These are phyloP conservation scores for Talaromyces nanjingensis DNA, from an alignment of 495 filamentous ascomycete species.

Conservation along the genomic window DNA sequence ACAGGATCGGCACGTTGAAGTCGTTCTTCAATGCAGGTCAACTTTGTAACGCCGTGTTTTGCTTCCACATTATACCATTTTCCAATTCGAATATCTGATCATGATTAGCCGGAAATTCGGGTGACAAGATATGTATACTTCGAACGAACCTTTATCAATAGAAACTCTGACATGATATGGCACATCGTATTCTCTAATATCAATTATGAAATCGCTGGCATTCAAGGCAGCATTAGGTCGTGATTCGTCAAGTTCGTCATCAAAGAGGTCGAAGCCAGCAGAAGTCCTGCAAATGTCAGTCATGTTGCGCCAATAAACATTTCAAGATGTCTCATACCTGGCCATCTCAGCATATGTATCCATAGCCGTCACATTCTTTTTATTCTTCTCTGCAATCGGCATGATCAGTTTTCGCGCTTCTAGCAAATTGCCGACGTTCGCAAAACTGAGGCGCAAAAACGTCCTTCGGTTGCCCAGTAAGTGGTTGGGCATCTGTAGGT, in stretches of 20 bases:
- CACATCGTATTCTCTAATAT: constrained; percentile 98
- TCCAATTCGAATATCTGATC: constrained; percentile 81
- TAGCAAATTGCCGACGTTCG: constrained; percentile 79
- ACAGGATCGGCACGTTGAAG: constrained; percentile 86
- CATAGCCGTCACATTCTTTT: constrained; percentile 88
- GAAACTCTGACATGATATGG: constrained; percentile 98
- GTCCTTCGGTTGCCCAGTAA: constrained; percentile 82
- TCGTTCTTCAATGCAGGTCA: constrained; percentile 83
- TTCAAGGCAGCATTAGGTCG: constrained; percentile 75
- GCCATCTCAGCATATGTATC: constrained; percentile 97
- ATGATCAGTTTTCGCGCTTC: constrained; percentile 73
- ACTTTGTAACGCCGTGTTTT: constrained; percentile 77
- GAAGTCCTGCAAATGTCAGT: constrained; percentile 52
- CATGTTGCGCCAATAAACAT: constrained; percentile 8
- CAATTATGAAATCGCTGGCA: constrained; percentile 95
- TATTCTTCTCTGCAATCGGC: constrained; percentile 94
- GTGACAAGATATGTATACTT: neutral
- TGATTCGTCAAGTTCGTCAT: constrained; percentile 81
- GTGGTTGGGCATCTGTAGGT: constrained; percentile 94
- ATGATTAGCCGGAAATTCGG: constrained; percentile 11
- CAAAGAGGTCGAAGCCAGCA: constrained; percentile 92
- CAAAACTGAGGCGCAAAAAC: constrained; percentile 78
- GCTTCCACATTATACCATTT: constrained; percentile 97
- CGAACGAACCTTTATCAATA: constrained; percentile 72
- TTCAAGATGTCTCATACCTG: constrained; percentile 47